Percentiles rank a stretch among this genome's conserved stretches.
Evolutionary conservation across 73 alveolate species (phyloP).

Genomic region (Paramecium sonneborni): DNA sequence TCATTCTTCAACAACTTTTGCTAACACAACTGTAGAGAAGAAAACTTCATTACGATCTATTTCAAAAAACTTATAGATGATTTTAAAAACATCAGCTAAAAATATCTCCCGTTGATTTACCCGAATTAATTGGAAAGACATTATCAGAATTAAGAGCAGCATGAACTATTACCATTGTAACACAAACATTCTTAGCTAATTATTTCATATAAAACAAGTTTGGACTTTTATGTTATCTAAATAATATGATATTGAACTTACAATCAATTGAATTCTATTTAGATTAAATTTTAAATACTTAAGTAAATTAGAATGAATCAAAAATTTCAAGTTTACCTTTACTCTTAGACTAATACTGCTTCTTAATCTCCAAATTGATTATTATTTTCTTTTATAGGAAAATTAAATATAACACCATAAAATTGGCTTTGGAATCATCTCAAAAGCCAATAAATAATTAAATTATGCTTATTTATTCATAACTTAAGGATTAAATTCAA

Average conservation of each 20-base stretch:
- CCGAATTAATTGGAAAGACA: conserved; percentile 67
- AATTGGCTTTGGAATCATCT: conserved; percentile 68
- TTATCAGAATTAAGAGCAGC: conserved; percentile 44
- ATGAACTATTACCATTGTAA: conserved; percentile 69
- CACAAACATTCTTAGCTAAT: conserved; percentile 73
- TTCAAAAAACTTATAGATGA: conserved; percentile 64
- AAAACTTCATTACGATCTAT: conserved; percentile 65
- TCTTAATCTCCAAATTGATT: conserved; percentile 36
- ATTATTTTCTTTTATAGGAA: conserved; percentile 58
- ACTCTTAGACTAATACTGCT: neutral
- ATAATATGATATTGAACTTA: too few relatives aligned
- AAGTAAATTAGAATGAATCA: too few relatives aligned
- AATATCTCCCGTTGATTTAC: conserved; percentile 52
- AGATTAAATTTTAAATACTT: too few relatives aligned
- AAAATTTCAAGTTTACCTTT: too few relatives aligned
- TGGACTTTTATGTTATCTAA: conserved; percentile 9
- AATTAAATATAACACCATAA: conserved; percentile 63
- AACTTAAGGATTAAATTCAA: conserved; percentile 75
- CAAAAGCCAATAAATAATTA: conserved; percentile 66
- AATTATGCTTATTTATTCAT: conserved; percentile 63
- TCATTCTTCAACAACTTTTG: conserved; percentile 52
- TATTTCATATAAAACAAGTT: conserved; percentile 68
- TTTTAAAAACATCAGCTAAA: conserved; percentile 60
- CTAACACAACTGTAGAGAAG: conserved; percentile 68
- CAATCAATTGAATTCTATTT: too few relatives aligned